Evolutionary conservation across 2,329 filamentous ascomycete genomes (phyloP).

Genomic region (Huntiella decipiens): DNA sequence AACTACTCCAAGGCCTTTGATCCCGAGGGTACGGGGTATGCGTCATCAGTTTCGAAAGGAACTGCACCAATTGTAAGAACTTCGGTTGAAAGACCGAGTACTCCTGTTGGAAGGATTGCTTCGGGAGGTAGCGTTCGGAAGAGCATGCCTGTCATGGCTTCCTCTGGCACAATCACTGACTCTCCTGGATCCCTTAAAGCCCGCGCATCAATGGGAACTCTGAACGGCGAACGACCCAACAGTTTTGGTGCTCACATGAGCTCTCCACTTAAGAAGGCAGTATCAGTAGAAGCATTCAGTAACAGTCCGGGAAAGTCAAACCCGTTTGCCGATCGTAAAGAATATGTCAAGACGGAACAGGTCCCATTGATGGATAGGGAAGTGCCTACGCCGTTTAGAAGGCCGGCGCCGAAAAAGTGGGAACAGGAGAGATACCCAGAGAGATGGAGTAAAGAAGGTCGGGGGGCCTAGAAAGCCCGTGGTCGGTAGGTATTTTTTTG

Average conservation of each 20-base stretch:
- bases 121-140: slow-evolving; percentile 2
- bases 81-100: slow-evolving; percentile 5
- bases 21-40: slow-evolving; percentile 28
- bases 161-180: slow-evolving; percentile 5
- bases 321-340: slow-evolving; percentile 4
- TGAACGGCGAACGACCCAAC: slow-evolving; percentile 14
- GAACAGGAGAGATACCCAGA: slow-evolving; percentile 5
- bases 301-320: slow-evolving; percentile 30
- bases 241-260: slow-evolving; percentile 56
- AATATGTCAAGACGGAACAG: neutral
- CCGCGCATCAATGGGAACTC: slow-evolving; percentile 1
- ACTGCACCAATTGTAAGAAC: slow-evolving; percentile 1
- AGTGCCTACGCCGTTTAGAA: neutral
- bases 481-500: no score
- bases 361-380: neutral
- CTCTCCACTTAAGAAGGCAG: slow-evolving; percentile 66
- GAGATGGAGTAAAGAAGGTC: slow-evolving; percentile 1
- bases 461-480: no score
- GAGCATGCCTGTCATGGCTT: slow-evolving; percentile 5
- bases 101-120: neutral
- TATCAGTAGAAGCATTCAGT: slow-evolving; percentile 36
- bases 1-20: slow-evolving; percentile 59
- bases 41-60: slow-evolving; percentile 15
- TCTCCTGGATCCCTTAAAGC: neutral
- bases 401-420: neutral